phyloP scores from a whole-genome alignment of 176 grass and related monocot genomes.

The Dendrocalamus sinicus region DNA sequence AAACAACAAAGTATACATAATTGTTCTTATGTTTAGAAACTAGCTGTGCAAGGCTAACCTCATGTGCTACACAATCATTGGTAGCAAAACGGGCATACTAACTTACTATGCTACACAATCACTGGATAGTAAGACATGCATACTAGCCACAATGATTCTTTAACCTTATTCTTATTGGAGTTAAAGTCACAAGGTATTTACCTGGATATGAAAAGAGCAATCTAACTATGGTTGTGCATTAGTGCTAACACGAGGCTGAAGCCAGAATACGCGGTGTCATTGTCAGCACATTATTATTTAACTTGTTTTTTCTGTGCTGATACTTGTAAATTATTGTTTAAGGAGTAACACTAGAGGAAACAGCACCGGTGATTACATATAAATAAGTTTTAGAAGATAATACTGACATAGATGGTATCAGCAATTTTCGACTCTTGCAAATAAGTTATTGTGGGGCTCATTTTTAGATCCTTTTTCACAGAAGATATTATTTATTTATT shows the following conservation, averaged over 20 bases:
- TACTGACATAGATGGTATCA: conserved; percentile 19
- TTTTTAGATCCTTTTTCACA: conserved; percentile 14
- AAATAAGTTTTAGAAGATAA: conserved; percentile 21
- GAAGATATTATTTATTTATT: background rate
- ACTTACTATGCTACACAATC: conserved; percentile 10
- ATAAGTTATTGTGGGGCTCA: background rate
- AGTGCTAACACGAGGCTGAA: background rate
- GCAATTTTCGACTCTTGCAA: background rate
- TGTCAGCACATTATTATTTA: conserved; percentile 2
- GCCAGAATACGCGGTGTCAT: background rate
- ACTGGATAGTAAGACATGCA: background rate
- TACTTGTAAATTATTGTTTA: conserved; percentile 15
- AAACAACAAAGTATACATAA: conserved; percentile 13
- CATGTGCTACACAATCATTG: background rate
- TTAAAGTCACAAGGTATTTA: conserved; percentile 9
- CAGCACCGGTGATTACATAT: background rate
- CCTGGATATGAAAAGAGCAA: conserved; percentile 22
- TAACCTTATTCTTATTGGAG: conserved; percentile 22
- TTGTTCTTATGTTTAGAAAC: background rate
- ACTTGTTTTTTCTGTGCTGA: conserved; percentile 13
- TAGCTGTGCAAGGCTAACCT: conserved; percentile 10
- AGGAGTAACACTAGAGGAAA: conserved; percentile 8
- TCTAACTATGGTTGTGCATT: background rate
- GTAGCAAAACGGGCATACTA: background rate
- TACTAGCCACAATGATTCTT: background rate